Conservation (phyloP, 345 rosid genomes). For the Arabidopsis suecica region DNA sequence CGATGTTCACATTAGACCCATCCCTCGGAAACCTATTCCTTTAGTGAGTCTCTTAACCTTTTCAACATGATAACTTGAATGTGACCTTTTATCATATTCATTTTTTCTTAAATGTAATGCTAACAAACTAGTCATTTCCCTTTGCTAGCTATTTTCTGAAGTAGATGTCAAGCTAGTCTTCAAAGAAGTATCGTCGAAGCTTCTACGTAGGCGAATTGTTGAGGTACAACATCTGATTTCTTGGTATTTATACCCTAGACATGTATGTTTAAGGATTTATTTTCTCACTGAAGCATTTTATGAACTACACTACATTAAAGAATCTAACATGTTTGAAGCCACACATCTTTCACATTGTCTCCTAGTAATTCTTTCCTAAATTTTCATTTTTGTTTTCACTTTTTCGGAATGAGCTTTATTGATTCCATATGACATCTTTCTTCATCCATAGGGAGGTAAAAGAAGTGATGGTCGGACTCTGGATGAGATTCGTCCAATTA, state of each 20-base stretch:
- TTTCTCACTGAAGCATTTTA: background rate
- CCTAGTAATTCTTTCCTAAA: background rate
- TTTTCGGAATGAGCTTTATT: background rate
- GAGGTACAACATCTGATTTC: slow-evolving; percentile 64
- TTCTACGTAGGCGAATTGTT: slow-evolving; percentile 85
- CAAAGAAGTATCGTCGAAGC: slow-evolving; percentile 89
- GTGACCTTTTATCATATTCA: slow-evolving; percentile 7
- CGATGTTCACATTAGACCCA: slow-evolving; percentile 93
- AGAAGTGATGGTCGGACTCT: slow-evolving; percentile 94
- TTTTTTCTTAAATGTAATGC: slow-evolving; percentile 2
- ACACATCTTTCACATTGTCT: background rate
- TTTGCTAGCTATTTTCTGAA: slow-evolving; percentile 73
- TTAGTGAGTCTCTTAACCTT: slow-evolving; percentile 56
- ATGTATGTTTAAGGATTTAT: slow-evolving; percentile 2
- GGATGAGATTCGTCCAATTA: slow-evolving; percentile 83
- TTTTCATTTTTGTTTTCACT: background rate
- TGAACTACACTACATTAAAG: slow-evolving; percentile 21
- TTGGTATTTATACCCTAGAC: slow-evolving; percentile 8
- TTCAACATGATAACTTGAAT: slow-evolving; percentile 31
- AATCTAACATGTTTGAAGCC: background rate
- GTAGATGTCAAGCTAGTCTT: slow-evolving; percentile 98
- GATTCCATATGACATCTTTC: slow-evolving; percentile 7
- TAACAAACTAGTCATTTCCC: slow-evolving; percentile 39
- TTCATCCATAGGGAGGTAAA: slow-evolving; percentile 77
- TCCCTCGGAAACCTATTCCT: slow-evolving; percentile 67